phyloP scores from a whole-genome alignment of 768 basidiomycete genomes.

The Phanerochaete sordida region DNA sequence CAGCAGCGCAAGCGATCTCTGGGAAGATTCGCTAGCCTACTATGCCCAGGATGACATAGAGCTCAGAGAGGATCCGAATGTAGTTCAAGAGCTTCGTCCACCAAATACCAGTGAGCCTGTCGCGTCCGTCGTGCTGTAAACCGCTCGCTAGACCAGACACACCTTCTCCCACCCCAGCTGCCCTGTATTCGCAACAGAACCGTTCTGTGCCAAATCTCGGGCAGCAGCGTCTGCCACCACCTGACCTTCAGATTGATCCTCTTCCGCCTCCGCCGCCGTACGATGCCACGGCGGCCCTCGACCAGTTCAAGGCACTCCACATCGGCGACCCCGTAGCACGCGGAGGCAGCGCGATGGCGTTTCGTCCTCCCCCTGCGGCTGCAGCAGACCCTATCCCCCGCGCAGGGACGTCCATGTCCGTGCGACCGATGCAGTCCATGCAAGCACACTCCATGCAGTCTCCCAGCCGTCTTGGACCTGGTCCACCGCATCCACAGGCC shows the following conservation, averaged over 20 bases:
- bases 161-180: background rate
- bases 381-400: slow-evolving; percentile 34
- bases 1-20: slow-evolving; percentile 1
- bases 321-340: slow-evolving; percentile 53
- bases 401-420: slow-evolving; percentile 21
- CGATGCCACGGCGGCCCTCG: slow-evolving; percentile 44
- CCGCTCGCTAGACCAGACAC: background rate
- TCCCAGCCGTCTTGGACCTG: slow-evolving; percentile 9
- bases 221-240: slow-evolving; percentile 31
- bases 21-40: slow-evolving; percentile 8
- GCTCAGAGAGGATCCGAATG: background rate
- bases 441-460: background rate
- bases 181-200: slow-evolving; percentile 28
- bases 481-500: background rate
- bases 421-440: slow-evolving; percentile 12
- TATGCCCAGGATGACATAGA: slow-evolving; percentile 9
- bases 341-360: slow-evolving; percentile 56
- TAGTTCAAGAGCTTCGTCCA: background rate
- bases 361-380: slow-evolving; percentile 28
- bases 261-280: slow-evolving; percentile 31
- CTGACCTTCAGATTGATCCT: slow-evolving; percentile 16
- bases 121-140: background rate
- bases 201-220: slow-evolving; percentile 45
- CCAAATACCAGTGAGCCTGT: slow-evolving; percentile 10
- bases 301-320: slow-evolving; percentile 52